Evolutionary conservation across 2,329 filamentous ascomycete species (phyloP).

Genomic region (Fusarium miscanthi): DNA sequence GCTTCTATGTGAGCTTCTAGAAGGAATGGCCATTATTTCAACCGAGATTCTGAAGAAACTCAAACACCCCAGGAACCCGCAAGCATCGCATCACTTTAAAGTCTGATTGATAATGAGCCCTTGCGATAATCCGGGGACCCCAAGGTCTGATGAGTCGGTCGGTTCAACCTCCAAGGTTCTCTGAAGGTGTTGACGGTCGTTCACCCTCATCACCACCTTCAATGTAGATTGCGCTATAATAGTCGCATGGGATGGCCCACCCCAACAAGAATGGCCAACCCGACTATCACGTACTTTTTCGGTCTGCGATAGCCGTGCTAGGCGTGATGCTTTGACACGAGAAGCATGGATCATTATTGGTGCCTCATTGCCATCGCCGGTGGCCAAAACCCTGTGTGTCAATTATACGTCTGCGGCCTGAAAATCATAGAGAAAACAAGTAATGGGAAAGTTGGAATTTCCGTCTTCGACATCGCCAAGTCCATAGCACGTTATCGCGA

Average conservation of each 20-base stretch:
- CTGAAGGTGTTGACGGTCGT: neutral
- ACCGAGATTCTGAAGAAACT: conserved; percentile 5
- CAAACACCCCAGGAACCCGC: neutral
- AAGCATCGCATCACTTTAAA: neutral
- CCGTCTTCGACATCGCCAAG: conserved; percentile 3
- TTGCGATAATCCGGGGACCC: neutral
- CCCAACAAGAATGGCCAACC: conserved; percentile 24
- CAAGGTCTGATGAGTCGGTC: neutral
- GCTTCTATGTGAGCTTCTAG: conserved; percentile 24
- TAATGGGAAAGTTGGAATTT: conserved; percentile 20
- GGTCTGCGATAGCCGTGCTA: neutral
- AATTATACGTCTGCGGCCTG: neutral
- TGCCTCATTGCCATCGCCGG: conserved; percentile 16
- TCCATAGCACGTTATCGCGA: neutral
- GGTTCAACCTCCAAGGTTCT: neutral
- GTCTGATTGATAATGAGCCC: neutral
- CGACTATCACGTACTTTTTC: conserved; percentile 14
- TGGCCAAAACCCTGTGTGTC: conserved; percentile 6
- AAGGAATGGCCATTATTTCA: conserved; percentile 13
- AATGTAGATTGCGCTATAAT: neutral
- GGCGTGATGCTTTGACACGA: neutral
- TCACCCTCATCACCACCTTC: neutral
- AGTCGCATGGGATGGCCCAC: neutral
- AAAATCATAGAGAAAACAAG: conserved; percentile 7
- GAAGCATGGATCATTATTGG: conserved; percentile 5